A percentile compares a stretch with the other conserved stretches of the same genome.
Evolutionary conservation across 805 yeast species (phyloP).

Genomic region (Spathaspora sp.): DNA sequence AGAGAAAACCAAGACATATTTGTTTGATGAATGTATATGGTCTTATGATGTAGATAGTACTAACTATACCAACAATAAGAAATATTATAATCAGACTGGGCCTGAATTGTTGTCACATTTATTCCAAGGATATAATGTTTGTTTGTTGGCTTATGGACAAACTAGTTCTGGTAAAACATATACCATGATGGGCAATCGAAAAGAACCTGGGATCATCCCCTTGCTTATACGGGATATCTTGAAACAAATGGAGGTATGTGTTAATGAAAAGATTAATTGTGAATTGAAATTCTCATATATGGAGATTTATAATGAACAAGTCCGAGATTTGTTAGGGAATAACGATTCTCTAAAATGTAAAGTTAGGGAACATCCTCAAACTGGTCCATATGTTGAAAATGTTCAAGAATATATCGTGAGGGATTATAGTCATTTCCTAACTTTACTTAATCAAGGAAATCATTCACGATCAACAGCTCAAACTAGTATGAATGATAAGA

Average conservation of each 20-base stretch:
- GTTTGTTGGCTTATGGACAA: slow-evolving; percentile 42
- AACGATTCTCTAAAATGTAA: slow-evolving; percentile 27
- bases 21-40: slow-evolving; percentile 19
- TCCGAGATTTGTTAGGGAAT: slow-evolving; percentile 53
- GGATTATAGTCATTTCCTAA: slow-evolving; percentile 47
- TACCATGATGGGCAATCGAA: slow-evolving; percentile 40
- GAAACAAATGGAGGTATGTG: slow-evolving; percentile 32
- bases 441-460: slow-evolving; percentile 49
- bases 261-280: slow-evolving; percentile 35
- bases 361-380: slow-evolving; percentile 62
- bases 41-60: slow-evolving; percentile 7
- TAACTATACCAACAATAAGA: slow-evolving; percentile 45
- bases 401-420: slow-evolving; percentile 50
- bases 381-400: slow-evolving; percentile 73
- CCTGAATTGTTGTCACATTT: slow-evolving; percentile 51
- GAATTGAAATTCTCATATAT: slow-evolving; percentile 53
- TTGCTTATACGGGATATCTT: slow-evolving; percentile 52
- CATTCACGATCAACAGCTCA: slow-evolving; percentile 62
- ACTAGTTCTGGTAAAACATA: slow-evolving; percentile 41
- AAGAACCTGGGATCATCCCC: slow-evolving; percentile 35
- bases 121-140: slow-evolving; percentile 40
- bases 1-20: slow-evolving; percentile 10
- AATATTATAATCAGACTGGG: slow-evolving; percentile 54
- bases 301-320: slow-evolving; percentile 78
- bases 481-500: slow-evolving; percentile 67